These are phyloP conservation scores for Amaranthus tricolor DNA, from an alignment of 179 eudicot species.

Conservation along the genomic window DNA sequence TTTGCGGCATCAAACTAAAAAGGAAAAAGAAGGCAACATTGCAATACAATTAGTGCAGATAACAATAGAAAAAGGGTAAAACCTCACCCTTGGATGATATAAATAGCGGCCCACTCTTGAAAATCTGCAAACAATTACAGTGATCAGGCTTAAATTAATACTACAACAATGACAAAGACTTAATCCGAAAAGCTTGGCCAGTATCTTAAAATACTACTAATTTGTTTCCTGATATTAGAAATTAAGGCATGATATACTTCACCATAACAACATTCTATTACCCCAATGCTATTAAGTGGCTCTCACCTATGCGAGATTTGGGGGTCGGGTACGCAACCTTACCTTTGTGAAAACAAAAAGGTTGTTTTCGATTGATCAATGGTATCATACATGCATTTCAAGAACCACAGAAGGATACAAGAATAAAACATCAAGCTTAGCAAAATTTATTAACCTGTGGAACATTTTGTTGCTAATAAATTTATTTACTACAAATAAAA, in stretches of 20 bases:
- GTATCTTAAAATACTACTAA: too few species aligned
- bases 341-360: too few species aligned
- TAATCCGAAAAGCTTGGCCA: not conserved
- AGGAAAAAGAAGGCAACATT: not conserved
- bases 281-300: too few species aligned
- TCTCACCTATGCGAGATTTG: too few species aligned
- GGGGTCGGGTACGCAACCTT: too few species aligned
- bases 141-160: not conserved
- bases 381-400: too few species aligned
- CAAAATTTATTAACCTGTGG: not conserved
- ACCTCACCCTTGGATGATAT: conserved; percentile 86
- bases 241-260: too few species aligned
- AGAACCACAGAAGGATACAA: not conserved
- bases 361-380: too few species aligned
- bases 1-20: not conserved
- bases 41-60: not conserved
- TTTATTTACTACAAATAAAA: not conserved
- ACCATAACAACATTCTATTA: too few species aligned
- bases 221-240: too few species aligned
- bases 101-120: conserved; percentile 82
- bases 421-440: not conserved
- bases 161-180: not conserved
- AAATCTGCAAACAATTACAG: conserved; percentile 55
- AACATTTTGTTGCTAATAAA: not conserved
- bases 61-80: conserved; percentile 6